Percentiles rank a stretch among this genome's conserved stretches.
Conservation (phyloP, 1,139 yeast genomes). For the Nadsonia starkeyi-henricii region DNA sequence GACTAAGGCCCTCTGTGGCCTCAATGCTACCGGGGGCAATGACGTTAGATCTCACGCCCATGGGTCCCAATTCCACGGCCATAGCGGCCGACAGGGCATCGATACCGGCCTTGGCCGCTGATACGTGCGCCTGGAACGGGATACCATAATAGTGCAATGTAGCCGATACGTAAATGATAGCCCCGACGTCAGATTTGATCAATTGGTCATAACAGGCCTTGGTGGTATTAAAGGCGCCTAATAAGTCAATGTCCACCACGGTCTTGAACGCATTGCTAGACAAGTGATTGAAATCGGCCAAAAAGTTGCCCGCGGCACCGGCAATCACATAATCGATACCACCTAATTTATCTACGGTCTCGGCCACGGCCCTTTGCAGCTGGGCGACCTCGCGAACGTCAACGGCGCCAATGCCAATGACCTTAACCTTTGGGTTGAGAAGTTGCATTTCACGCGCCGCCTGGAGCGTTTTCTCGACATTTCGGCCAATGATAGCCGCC, state of each 20-base stretch:
- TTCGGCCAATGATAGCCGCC: conserved; percentile 76
- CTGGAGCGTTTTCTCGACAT: conserved; percentile 42
- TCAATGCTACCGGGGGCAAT: conserved; percentile 82
- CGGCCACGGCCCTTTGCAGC: conserved; percentile 45
- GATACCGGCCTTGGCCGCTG: conserved; percentile 89
- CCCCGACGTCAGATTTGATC: conserved; percentile 43
- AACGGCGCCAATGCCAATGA: conserved; percentile 50
- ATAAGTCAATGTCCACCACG: conserved; percentile 67
- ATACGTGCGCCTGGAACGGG: conserved; percentile 75
- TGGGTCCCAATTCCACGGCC: conserved; percentile 81
- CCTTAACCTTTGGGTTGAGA: conserved; percentile 47
- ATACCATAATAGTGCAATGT: conserved; percentile 79
- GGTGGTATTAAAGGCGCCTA: conserved; percentile 78
- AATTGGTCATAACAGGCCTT: conserved; percentile 66
- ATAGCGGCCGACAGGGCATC: conserved; percentile 72
- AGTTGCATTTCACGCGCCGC: conserved; percentile 53
- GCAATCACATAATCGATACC: conserved; percentile 73
- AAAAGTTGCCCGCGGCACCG: conserved; percentile 92
- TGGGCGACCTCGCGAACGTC: conserved; percentile 64
- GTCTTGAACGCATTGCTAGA: conserved; percentile 78
- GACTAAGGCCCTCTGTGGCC: conserved; percentile 65
- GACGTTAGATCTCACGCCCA: conserved; percentile 67
- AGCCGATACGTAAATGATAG: conserved; percentile 65
- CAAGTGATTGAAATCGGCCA: conserved; percentile 63
- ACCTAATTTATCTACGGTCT: conserved; percentile 53